Evolutionary conservation across 2,329 filamentous ascomycete species (phyloP).

Genomic region (Apiospora rasikravindrae): DNA sequence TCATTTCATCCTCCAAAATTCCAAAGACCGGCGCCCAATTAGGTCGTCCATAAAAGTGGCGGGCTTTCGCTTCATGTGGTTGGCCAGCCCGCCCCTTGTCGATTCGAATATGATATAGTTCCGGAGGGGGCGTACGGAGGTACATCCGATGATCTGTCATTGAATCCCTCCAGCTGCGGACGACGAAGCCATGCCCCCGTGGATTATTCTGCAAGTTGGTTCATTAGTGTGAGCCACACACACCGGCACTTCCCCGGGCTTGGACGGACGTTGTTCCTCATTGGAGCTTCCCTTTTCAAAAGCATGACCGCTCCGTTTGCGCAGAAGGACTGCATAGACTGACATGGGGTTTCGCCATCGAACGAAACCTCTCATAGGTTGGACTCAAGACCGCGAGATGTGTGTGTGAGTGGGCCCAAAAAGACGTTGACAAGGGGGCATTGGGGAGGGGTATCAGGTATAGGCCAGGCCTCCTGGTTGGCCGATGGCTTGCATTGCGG

Average conservation of each 20-base stretch:
- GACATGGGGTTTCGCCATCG: not conserved
- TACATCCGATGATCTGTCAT: not conserved
- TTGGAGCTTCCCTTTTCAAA: not conserved
- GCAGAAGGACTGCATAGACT: not conserved
- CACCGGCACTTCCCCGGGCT: not conserved
- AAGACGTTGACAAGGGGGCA: constrained; percentile 6
- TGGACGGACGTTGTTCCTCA: not conserved
- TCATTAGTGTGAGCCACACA: not conserved
- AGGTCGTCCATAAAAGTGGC: not conserved
- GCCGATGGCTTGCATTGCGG: not conserved
- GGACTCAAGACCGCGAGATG: not conserved
- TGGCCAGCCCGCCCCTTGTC: not conserved
- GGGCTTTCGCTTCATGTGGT: not conserved
- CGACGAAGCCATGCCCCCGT: not conserved
- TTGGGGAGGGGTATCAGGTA: not conserved
- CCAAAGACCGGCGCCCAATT: not conserved
- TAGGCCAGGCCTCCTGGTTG: not conserved
- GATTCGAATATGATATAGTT: not conserved
- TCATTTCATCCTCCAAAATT: not conserved
- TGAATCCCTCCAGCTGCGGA: not conserved
- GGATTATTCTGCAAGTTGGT: not conserved
- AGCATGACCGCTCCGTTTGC: not conserved
- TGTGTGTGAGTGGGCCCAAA: not conserved
- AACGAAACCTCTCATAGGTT: not conserved
- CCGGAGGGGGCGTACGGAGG: not conserved